Conservation (phyloP, 768 basidiomycete genomes). For the Cyclocybe aegerita region DNA sequence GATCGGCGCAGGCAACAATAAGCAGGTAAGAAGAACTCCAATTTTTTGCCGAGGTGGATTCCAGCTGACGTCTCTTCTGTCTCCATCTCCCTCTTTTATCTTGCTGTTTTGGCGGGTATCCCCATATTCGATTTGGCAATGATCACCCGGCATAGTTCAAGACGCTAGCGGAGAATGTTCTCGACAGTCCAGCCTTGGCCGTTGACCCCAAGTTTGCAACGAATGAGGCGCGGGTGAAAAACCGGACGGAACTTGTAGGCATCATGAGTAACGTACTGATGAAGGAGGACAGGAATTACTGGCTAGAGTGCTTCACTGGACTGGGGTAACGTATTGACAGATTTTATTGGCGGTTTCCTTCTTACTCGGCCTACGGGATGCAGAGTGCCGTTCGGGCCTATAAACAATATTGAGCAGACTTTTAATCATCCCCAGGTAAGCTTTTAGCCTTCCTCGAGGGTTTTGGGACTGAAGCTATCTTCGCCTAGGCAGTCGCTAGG, state of each 20-base stretch:
- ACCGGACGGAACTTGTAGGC: constrained; percentile 67
- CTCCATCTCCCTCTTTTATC: constrained; percentile 1
- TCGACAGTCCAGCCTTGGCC: constrained; percentile 59
- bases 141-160: constrained; percentile 52
- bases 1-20: constrained; percentile 92
- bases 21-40: constrained; percentile 50
- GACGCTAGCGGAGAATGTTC: constrained; percentile 60
- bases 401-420: constrained; percentile 88
- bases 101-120: constrained; percentile 1
- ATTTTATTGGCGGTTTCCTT: background rate
- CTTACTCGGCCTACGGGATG: constrained; percentile 1
- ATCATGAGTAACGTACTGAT: constrained; percentile 65
- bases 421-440: constrained; percentile 79
- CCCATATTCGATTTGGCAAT: constrained; percentile 3
- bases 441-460: background rate
- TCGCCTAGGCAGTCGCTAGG: constrained; percentile 67
- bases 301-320: constrained; percentile 76
- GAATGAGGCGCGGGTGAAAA: constrained; percentile 73
- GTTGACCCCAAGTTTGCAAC: constrained; percentile 65
- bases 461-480: no score
- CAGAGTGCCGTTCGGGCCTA: constrained; percentile 86
- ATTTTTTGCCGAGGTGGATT: background rate
- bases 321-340: constrained; percentile 57
- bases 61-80: constrained; percentile 4
- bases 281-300: constrained; percentile 61